Evolutionary conservation across 768 basidiomycete species (phyloP).

Genomic region (Royoungia palumana): DNA sequence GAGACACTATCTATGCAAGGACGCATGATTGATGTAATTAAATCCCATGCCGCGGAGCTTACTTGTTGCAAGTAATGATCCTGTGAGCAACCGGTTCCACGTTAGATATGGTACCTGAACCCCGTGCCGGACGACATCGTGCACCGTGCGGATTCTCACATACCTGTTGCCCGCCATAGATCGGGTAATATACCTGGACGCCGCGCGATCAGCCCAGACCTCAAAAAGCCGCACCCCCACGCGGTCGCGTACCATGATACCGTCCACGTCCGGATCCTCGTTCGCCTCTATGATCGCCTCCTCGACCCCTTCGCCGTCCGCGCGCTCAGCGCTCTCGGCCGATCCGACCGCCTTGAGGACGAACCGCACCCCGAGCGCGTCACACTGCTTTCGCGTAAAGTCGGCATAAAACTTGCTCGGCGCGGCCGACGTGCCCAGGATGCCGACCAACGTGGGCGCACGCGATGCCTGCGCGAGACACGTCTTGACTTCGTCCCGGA

Average conservation of each 20-base stretch:
- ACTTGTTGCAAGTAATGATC: slow-evolving; percentile 98
- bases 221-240: neutral
- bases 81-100: slow-evolving; percentile 34
- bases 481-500: slow-evolving; percentile 63
- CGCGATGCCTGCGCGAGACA: slow-evolving; percentile 37
- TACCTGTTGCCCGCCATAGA: slow-evolving; percentile 87
- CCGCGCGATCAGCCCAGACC: neutral
- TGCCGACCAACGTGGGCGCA: slow-evolving; percentile 81
- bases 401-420: slow-evolving; percentile 84
- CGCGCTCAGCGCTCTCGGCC: slow-evolving; percentile 39
- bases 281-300: slow-evolving; percentile 96
- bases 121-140: neutral
- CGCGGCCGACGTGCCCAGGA: slow-evolving; percentile 78
- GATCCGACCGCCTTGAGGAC: slow-evolving; percentile 64
- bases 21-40: too few species aligned
- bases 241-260: slow-evolving; percentile 78
- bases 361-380: slow-evolving; percentile 83
- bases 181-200: slow-evolving; percentile 88
- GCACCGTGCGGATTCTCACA: slow-evolving; percentile 22
- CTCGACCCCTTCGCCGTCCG: slow-evolving; percentile 88
- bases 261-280: slow-evolving; percentile 78
- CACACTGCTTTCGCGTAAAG: slow-evolving; percentile 90
- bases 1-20: too few species aligned
- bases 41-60: slow-evolving; percentile 6
- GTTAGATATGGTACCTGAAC: neutral